A percentile compares a stretch with the other conserved stretches of the same genome.
Conservation (phyloP, 2,329 filamentous ascomycete species). For the Cladosporium sp. region DNA sequence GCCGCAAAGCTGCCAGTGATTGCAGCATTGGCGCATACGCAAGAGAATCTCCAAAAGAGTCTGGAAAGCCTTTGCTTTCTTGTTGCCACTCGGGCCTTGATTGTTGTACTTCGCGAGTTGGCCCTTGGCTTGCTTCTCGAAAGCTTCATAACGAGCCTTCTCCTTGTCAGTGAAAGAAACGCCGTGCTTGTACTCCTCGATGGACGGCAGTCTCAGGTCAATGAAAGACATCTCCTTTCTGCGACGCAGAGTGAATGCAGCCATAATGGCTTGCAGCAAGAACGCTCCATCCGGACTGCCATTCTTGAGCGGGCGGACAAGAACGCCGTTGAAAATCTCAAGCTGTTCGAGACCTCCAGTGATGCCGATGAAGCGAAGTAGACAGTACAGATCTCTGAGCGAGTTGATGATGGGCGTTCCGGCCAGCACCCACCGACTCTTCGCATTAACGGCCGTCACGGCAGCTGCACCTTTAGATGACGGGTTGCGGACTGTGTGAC, state of each 20-base stretch:
- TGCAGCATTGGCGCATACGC: slow-evolving; percentile 79
- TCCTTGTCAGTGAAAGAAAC: slow-evolving; percentile 72
- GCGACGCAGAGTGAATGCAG: slow-evolving; percentile 73
- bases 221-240: slow-evolving; percentile 88
- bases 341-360: slow-evolving; percentile 70
- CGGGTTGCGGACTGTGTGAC: slow-evolving; percentile 71
- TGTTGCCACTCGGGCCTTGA: slow-evolving; percentile 25
- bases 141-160: slow-evolving; percentile 69
- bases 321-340: slow-evolving; percentile 67
- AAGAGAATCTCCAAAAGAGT: slow-evolving; percentile 77
- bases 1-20: slow-evolving; percentile 81
- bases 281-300: slow-evolving; percentile 52
- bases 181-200: slow-evolving; percentile 73
- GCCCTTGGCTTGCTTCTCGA: slow-evolving; percentile 72
- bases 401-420: slow-evolving; percentile 62
- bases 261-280: slow-evolving; percentile 72
- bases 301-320: slow-evolving; percentile 63
- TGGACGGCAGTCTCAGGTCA: slow-evolving; percentile 70
- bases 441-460: slow-evolving; percentile 61
- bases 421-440: slow-evolving; percentile 73
- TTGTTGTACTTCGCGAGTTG: slow-evolving; percentile 59
- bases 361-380: slow-evolving; percentile 72
- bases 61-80: slow-evolving; percentile 56
- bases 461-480: slow-evolving; percentile 68
- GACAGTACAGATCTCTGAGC: slow-evolving; percentile 74